Evolutionary conservation across 768 basidiomycete species (phyloP), one percentile per base, ranked within the genome.

Genomic region (Tricholoma terreum): DNA sequence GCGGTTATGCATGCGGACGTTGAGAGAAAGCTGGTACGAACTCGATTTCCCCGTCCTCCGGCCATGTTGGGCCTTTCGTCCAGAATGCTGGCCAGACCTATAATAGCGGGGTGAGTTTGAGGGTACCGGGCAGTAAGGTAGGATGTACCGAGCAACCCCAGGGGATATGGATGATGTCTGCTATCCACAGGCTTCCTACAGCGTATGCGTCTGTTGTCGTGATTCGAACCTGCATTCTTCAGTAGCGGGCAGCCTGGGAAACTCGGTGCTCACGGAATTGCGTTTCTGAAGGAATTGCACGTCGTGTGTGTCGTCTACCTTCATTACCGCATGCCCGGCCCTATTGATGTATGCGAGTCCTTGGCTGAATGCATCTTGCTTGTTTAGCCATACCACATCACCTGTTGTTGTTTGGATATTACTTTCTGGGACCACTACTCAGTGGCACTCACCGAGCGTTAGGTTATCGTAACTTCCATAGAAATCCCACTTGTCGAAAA

Each of bases 251-350:
- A 48, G 57, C 48, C 21, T 51, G 21, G 14, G 30, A 51, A 19
- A 46, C 27, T 55, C 19, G n/a, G 33, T 33, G 76, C 75, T 56
- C 58, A 90, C 89, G 27, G 89, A 80, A 61, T 85, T 81, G 21
- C 87, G 73, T 61, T 81, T 80, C 43, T 81, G 64, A 55, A 81
- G 80, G 45, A 67, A 70, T 14, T 75, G 69, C 1, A 90, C 79
- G 45, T 77, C 77, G 10, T 83, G 83, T 7, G 72, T 70, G 65
- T 90, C 90, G 75, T 92, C 90, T 6, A 92, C 90, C 63, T 80
- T 84, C 50, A 94, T 74, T 59, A 94, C 78, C 5, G 84, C 86
- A 55, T 86, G 82, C 6, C 87, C 84, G 1, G 77, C 77, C 42
- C 63, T 63, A 60, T 87, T 85, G 61, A 89, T 67, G 63, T 80